A percentile compares a stretch with the other conserved stretches of the same genome.
Evolutionary conservation across 2,329 filamentous ascomycete species (phyloP).

Genomic region (Neoarthrinium moseri): DNA sequence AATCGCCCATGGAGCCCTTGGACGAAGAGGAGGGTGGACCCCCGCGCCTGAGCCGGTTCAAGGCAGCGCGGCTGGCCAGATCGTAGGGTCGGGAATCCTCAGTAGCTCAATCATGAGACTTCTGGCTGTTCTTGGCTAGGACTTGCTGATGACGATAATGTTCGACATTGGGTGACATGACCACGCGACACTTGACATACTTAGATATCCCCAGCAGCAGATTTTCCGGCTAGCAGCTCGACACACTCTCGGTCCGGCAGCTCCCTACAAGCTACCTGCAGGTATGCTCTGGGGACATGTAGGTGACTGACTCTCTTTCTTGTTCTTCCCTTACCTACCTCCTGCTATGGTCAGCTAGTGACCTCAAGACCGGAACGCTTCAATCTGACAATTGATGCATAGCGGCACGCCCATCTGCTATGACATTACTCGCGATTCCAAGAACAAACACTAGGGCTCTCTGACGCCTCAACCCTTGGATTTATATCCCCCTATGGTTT

Average conservation of each 20-base stretch:
- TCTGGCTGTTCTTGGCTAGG: slow-evolving; percentile 8
- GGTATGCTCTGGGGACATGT: too few species aligned
- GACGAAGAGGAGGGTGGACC: slow-evolving; percentile 64
- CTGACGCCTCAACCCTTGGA: slow-evolving; percentile 50
- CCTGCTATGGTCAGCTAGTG: too few species aligned
- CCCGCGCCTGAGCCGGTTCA: slow-evolving; percentile 70
- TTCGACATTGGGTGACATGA: too few species aligned
- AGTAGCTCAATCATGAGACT: slow-evolving; percentile 15
- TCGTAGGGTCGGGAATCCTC: slow-evolving; percentile 33
- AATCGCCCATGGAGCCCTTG: slow-evolving; percentile 64
- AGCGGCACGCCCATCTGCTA: slow-evolving; percentile 54
- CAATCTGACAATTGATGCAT: slow-evolving; percentile 52
- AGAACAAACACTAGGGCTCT: slow-evolving; percentile 58
- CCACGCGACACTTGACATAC: too few species aligned
- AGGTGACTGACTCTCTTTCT: too few species aligned
- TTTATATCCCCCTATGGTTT: slow-evolving; percentile 35
- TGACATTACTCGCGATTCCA: slow-evolving; percentile 53
- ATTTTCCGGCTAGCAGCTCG: too few species aligned
- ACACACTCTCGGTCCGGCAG: too few species aligned
- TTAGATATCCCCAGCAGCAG: too few species aligned
- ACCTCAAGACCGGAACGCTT: slow-evolving; percentile 37
- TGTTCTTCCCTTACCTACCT: too few species aligned
- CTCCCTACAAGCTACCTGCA: too few species aligned
- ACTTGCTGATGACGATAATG: background rate
- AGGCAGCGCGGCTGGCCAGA: slow-evolving; percentile 63